Evolutionary conservation across 495 filamentous ascomycete species (phyloP), one percentile per base, ranked within the genome.

Genomic region (Lindgomyces ingoldianus): DNA sequence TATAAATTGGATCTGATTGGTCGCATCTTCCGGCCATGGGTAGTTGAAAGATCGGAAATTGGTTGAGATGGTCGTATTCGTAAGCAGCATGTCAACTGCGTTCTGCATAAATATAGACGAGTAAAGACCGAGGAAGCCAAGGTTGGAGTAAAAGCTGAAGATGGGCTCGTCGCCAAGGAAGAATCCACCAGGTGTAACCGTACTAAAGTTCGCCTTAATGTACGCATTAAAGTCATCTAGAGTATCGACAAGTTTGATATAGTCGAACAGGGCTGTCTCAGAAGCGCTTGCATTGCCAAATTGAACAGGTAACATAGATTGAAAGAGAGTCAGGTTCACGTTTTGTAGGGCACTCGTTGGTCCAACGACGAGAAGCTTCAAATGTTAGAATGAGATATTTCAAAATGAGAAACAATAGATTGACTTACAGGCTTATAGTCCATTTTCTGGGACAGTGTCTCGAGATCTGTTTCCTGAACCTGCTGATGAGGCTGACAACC

Each of bases 161-260:
- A 82, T 86, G n/a, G 87, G 81, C 10, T 74, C 78, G 51, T 85
- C 81, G 24, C 86, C 89, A 12, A 91, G 76, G 74, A 88, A 96
- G 73, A 91, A 83, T 12, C 87, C 90, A 14, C 89, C 89, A 4
- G 89, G 88, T 1, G 81, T 87, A 52, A 91, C 78, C 65, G 87
- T 86, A 54, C 74, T 75, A 73, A 83, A 89, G 51, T 86, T 81
- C 42, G 78, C 66, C 14, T 72, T 64, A 33, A 94, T 81, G 62
- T 86, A 86, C 16, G 78, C 62, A 57, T 87, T 86, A 71, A 92
- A 92, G 0, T 89, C 84, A 27, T 80, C 73, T 8, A 89, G 59
- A 11, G 81, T 85, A 72, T 89, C 74, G 9, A 91, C 88, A 18
- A 80, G 68, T 33, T 87, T 82, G 9, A 89, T 44, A 39, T 67